Conservation (phyloP, 495 filamentous ascomycete species). For the Penicillium crystallinum region DNA sequence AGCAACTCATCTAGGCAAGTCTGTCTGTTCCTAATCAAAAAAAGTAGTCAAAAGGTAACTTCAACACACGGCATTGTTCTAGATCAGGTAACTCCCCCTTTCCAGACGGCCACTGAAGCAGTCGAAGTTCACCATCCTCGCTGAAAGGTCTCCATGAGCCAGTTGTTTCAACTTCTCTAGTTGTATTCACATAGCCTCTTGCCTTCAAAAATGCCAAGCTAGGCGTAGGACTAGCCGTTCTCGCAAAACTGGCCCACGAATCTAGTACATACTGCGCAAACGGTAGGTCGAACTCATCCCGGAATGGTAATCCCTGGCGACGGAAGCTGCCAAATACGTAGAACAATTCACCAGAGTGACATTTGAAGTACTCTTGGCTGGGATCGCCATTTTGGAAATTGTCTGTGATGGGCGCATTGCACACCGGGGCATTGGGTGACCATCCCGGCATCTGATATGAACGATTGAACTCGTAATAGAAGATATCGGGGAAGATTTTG, state of each 20-base stretch:
- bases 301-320: slow-evolving; percentile 13
- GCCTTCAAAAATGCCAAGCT: slow-evolving; percentile 10
- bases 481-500: slow-evolving; percentile 19
- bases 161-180: slow-evolving; percentile 6
- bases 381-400: slow-evolving; percentile 20
- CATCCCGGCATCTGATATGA: slow-evolving; percentile 24
- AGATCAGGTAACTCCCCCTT: slow-evolving; percentile 14
- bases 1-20: neutral
- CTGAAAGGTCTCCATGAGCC: slow-evolving; percentile 12
- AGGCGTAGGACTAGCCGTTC: slow-evolving; percentile 16
- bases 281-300: slow-evolving; percentile 22
- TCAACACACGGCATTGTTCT: slow-evolving; percentile 13
- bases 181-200: slow-evolving; percentile 19
- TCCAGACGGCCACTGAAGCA: slow-evolving; percentile 15
- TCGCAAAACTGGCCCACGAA: slow-evolving; percentile 25
- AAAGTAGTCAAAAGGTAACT: slow-evolving; percentile 9
- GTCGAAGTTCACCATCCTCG: neutral
- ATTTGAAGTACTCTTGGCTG: slow-evolving; percentile 25
- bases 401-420: slow-evolving; percentile 17
- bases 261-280: slow-evolving; percentile 25
- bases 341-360: slow-evolving; percentile 24
- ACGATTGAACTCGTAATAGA: slow-evolving; percentile 27
- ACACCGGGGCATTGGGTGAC: slow-evolving; percentile 22
- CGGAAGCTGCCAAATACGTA: slow-evolving; percentile 23
- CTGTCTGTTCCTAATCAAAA: neutral